Evolutionary conservation across 257 asterid species (phyloP).

Genomic region (Primulina huaijiensis): DNA sequence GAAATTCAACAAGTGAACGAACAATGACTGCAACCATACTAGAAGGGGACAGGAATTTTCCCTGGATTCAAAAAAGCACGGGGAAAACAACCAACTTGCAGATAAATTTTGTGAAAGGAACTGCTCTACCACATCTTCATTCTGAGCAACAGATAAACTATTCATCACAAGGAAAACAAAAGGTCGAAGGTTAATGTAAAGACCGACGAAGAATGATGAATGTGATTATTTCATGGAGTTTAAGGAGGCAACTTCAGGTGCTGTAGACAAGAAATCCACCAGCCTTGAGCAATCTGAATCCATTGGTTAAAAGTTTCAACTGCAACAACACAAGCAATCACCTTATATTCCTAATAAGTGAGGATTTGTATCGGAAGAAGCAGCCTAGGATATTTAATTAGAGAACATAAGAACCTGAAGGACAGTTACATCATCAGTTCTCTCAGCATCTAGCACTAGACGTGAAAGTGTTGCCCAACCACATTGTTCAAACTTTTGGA

Average conservation of each 20-base stretch:
- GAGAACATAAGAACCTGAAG: too few relatives aligned
- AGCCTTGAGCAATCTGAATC: conserved; percentile 75
- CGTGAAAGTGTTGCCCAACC: too few relatives aligned
- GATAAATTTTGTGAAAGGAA: conserved; percentile 64
- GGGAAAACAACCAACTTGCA: conserved; percentile 47
- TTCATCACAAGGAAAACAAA: conserved; percentile 23
- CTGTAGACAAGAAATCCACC: conserved; percentile 92
- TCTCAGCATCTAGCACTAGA: too few relatives aligned
- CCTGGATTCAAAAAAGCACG: conserved; percentile 10
- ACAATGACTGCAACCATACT: background rate
- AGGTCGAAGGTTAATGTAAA: conserved; percentile 2
- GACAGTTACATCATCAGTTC: too few relatives aligned
- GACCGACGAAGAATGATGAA: conserved; percentile 2
- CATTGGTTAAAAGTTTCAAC: conserved; percentile 77
- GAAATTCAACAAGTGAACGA: background rate
- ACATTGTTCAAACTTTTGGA: too few relatives aligned
- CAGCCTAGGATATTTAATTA: background rate
- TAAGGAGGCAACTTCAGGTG: conserved; percentile 73
- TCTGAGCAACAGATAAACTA: conserved; percentile 87
- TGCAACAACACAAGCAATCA: conserved; percentile 32
- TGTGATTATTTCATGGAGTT: conserved; percentile 13
- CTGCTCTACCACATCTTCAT: conserved; percentile 75
- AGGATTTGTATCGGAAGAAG: background rate
- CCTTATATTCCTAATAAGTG: background rate
- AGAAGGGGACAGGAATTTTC: background rate